Percentiles rank a stretch among this genome's conserved stretches.
Conservation (phyloP, 768 basidiomycete genomes). For the Hirschioporus abietinus region DNA sequence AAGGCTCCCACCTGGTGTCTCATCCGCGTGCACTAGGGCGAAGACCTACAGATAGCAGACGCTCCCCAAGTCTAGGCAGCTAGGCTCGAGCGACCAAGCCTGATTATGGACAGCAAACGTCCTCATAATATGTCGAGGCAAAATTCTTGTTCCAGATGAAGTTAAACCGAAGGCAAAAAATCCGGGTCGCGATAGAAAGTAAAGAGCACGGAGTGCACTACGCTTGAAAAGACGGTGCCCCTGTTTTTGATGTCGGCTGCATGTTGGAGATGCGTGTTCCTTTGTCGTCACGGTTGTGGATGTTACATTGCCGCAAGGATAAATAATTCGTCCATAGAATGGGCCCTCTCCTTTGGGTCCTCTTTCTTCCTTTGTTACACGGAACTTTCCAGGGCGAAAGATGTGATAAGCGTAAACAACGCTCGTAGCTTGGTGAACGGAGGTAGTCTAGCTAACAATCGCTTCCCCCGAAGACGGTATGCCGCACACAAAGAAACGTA, state of each 20-base stretch:
- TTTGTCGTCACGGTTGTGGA: neutral
- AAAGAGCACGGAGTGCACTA: too few relatives aligned
- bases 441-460: neutral
- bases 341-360: neutral
- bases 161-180: too few relatives aligned
- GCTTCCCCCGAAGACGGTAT: neutral
- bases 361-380: neutral
- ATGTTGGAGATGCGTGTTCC: neutral
- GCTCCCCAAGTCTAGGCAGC: too few relatives aligned
- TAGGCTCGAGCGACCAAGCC: neutral
- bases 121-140: too few relatives aligned
- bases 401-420: neutral
- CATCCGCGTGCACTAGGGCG: neutral
- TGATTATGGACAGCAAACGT: neutral
- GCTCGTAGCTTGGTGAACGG: neutral
- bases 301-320: neutral
- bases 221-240: too few relatives aligned
- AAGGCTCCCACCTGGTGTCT: neutral
- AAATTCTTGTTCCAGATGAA: too few relatives aligned
- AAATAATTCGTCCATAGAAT: neutral
- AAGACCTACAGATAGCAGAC: neutral
- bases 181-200: too few relatives aligned
- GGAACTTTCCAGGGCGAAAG: neutral
- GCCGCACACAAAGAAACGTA: neutral
- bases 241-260: neutral